phyloP scores from a whole-genome alignment of 164 flowering plant genomes.

The Annona squamosa region DNA sequence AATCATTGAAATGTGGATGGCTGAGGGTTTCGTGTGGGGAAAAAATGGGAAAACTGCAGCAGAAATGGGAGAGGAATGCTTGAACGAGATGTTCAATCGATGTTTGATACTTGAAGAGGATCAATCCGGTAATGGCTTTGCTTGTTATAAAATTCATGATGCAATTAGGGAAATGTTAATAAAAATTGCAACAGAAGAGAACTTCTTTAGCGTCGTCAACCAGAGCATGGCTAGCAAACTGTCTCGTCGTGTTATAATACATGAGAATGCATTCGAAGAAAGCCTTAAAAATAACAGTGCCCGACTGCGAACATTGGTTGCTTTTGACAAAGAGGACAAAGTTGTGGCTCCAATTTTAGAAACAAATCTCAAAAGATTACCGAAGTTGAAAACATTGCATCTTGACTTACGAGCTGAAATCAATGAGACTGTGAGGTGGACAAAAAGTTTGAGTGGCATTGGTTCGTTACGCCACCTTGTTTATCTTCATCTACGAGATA shows the following conservation, averaged over 20 bases:
- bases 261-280: not conserved
- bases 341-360: not conserved
- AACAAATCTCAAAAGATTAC: not conserved
- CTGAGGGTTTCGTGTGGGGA: not conserved
- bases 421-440: not conserved
- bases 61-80: conserved; percentile 1
- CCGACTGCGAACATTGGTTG: conserved; percentile 5
- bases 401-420: not conserved
- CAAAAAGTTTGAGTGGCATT: not conserved
- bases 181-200: not conserved
- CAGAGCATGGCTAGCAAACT: not conserved
- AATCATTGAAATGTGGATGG: not conserved
- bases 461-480: conserved; percentile 3
- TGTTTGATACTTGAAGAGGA: conserved; percentile 3
- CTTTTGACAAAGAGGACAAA: not conserved
- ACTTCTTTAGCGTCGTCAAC: not conserved
- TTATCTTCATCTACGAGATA: not conserved
- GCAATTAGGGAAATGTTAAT: not conserved
- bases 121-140: not conserved
- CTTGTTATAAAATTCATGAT: not conserved
- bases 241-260: not conserved
- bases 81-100: not conserved
- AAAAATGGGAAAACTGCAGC: not conserved
- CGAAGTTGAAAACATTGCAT: not conserved
- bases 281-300: not conserved